Conservation (phyloP, 768 basidiomycete genomes). For the Xerocomellus chrysenteron region DNA sequence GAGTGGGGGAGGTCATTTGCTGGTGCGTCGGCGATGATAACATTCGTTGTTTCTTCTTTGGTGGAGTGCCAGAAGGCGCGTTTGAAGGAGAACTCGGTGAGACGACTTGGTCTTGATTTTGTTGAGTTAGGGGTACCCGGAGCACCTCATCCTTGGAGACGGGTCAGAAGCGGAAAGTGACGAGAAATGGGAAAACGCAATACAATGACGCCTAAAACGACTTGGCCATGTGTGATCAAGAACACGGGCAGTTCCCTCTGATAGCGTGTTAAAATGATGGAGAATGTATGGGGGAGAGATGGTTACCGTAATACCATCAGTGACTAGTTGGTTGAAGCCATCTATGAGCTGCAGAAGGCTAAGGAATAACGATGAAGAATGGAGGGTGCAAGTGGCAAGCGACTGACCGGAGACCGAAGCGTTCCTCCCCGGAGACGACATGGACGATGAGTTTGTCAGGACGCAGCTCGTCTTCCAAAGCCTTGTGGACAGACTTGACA, state of each 20-base stretch:
- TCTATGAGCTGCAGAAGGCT: constrained; percentile 76
- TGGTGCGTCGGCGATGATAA: constrained; percentile 16
- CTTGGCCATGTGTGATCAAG: constrained; percentile 61
- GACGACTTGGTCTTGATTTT: background rate
- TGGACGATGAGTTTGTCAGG: constrained; percentile 55
- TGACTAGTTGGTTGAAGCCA: constrained; percentile 53
- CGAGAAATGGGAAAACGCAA: constrained; percentile 9
- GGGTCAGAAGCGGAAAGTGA: background rate
- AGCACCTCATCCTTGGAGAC: constrained; percentile 53
- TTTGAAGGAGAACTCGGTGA: constrained; percentile 16
- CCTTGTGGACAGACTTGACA: constrained; percentile 67
- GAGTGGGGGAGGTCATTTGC: background rate
- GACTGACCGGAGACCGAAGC: constrained; percentile 72
- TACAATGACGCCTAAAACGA: constrained; percentile 77
- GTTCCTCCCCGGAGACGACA: constrained; percentile 59
- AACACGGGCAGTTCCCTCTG: constrained; percentile 87
- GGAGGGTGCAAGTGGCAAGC: background rate
- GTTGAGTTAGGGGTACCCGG: constrained; percentile 10
- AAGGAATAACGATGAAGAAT: background rate
- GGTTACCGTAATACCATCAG: constrained; percentile 51
- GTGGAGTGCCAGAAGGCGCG: constrained; percentile 22
- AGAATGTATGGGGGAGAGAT: background rate
- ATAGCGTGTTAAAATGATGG: background rate
- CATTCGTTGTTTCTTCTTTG: constrained; percentile 28
- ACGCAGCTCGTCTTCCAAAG: constrained; percentile 70